Conservation (phyloP, 805 yeast species). For the Barnettozyma populi region DNA sequence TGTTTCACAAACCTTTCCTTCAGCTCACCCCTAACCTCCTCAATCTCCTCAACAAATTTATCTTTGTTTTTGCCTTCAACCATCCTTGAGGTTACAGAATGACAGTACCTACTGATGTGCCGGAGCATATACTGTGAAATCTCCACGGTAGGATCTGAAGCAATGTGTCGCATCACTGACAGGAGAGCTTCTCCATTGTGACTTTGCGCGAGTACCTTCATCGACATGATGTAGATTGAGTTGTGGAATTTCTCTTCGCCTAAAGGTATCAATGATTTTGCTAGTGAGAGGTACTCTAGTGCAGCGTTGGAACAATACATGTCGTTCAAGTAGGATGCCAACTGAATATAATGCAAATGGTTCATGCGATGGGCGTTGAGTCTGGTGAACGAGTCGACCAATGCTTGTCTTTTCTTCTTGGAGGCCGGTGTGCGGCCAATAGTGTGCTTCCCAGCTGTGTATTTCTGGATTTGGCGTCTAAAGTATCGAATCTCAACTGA, state of each 20-base stretch:
- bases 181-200: background rate
- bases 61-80: background rate
- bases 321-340: constrained; percentile 10
- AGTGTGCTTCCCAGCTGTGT: background rate
- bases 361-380: background rate
- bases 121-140: background rate
- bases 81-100: background rate
- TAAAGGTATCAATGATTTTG: constrained; percentile 6
- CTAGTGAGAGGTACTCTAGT: constrained; percentile 10
- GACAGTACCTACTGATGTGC: background rate
- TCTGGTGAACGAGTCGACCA: background rate
- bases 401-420: background rate
- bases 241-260: background rate
- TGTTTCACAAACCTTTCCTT: background rate
- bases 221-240: constrained; percentile 1
- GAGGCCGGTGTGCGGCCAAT: background rate
- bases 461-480: background rate
- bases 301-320: constrained; percentile 5
- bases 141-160: background rate
- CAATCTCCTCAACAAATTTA: background rate
- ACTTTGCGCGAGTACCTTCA: constrained; percentile 1
- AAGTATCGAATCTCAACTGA: constrained; percentile 12
- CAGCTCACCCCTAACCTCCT: background rate
- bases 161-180: background rate
- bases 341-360: constrained; percentile 6